These are phyloP conservation scores for Lasiodiplodia hormozganensis DNA, from an alignment of 2,329 filamentous ascomycete genomes.

Conservation along the genomic window DNA sequence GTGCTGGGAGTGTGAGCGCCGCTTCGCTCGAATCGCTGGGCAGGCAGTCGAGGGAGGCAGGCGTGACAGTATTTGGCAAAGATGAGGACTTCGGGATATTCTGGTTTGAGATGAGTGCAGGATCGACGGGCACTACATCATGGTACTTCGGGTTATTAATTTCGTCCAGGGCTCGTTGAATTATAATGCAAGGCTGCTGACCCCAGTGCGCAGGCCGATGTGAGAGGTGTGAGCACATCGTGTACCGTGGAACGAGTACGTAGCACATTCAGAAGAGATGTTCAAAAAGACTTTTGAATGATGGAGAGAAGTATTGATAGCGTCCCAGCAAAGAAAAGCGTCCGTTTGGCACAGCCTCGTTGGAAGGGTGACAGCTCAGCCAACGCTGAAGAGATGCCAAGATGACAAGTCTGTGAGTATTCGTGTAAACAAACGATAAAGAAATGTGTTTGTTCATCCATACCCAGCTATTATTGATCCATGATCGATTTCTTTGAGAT, in stretches of 20 bases:
- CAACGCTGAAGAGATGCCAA: neutral
- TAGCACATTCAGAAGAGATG: neutral
- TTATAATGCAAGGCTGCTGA: neutral
- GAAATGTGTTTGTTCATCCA: neutral
- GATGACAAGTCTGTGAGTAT: neutral
- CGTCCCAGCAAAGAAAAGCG: neutral
- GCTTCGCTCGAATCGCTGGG: neutral
- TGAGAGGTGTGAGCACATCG: slow-evolving; percentile 17
- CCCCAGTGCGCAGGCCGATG: slow-evolving; percentile 13
- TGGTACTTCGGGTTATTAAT: slow-evolving; percentile 6
- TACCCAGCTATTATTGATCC: neutral
- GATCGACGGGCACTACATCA: neutral
- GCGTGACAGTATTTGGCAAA: neutral
- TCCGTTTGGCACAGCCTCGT: neutral
- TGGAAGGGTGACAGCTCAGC: neutral
- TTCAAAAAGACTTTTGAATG: neutral
- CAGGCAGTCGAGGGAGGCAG: neutral
- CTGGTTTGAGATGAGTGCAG: neutral
- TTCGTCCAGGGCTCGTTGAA: neutral
- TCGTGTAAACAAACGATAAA: neutral
- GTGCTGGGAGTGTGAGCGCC: neutral
- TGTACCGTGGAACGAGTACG: slow-evolving; percentile 6
- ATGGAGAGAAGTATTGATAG: neutral
- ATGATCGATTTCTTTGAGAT: neutral
- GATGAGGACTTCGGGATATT: neutral